phyloP scores from a whole-genome alignment of 129 eudicot genomes.

The Logfia minima region DNA sequence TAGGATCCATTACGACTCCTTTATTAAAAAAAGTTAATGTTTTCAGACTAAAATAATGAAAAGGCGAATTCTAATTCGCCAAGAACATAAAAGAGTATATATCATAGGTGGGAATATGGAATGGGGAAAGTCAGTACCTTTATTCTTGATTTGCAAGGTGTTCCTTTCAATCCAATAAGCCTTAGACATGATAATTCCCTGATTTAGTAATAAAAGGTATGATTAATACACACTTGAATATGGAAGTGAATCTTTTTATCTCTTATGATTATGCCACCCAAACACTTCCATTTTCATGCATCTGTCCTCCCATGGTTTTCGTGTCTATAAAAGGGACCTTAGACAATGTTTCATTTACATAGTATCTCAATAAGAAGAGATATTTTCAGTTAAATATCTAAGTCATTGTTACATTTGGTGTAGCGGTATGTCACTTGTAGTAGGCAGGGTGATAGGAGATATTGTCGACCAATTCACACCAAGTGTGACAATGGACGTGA shows the following conservation, averaged over 20 bases:
- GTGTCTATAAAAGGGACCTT: slow-evolving; percentile 53
- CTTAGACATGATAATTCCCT: slow-evolving; percentile 32
- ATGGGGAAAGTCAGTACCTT: slow-evolving; percentile 25
- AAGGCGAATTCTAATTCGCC: slow-evolving; percentile 20
- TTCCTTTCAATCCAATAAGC: slow-evolving; percentile 26
- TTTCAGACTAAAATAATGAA: slow-evolving; percentile 10
- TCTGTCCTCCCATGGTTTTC: slow-evolving; percentile 22
- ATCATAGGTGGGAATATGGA: slow-evolving; percentile 25
- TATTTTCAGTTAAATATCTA: slow-evolving; percentile 2
- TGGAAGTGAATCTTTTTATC: slow-evolving; percentile 33
- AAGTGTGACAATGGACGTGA: slow-evolving; percentile 59
- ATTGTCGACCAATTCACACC: slow-evolving; percentile 79
- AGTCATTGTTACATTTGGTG: not conserved
- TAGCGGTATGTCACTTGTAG: slow-evolving; percentile 41
- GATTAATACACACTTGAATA: slow-evolving; percentile 24
- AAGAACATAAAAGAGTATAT: slow-evolving; percentile 18
- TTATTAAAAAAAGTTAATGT: not conserved
- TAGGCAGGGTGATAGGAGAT: slow-evolving; percentile 88
- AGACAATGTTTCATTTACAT: slow-evolving; percentile 17
- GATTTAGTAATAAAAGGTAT: slow-evolving; percentile 32
- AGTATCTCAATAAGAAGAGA: slow-evolving; percentile 13
- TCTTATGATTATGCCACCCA: slow-evolving; percentile 34
- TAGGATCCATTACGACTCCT: not conserved
- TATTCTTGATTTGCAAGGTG: slow-evolving; percentile 40
- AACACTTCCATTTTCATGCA: slow-evolving; percentile 27